These are phyloP conservation scores for Quercus alba DNA, from an alignment of 306 rosid species.

Conservation along the genomic window DNA sequence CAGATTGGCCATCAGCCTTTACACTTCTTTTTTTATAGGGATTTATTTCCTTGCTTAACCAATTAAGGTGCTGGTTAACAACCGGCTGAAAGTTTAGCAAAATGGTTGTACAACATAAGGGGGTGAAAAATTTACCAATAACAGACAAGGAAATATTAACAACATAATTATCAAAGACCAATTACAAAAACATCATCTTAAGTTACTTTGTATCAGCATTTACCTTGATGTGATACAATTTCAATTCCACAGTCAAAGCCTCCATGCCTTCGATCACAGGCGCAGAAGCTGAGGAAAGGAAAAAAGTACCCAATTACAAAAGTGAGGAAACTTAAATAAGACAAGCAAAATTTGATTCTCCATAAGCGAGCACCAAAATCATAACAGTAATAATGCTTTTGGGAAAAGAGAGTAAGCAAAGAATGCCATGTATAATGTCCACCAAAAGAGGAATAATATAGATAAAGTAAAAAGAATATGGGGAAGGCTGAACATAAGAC, in stretches of 20 bases:
- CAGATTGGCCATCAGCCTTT: neutral
- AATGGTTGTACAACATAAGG: neutral
- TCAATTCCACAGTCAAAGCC: slow-evolving; percentile 95
- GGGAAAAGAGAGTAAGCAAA: neutral
- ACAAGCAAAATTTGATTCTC: slow-evolving; percentile 1
- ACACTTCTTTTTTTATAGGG: neutral
- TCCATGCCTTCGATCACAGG: slow-evolving; percentile 91
- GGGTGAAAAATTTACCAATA: neutral
- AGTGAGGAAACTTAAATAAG: slow-evolving; percentile 10
- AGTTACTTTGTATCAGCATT: slow-evolving; percentile 15
- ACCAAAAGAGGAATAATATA: slow-evolving; percentile 10
- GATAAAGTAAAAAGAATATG: slow-evolving; percentile 1
- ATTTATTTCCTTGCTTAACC: no score
- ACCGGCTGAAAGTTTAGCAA: neutral
- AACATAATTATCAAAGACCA: neutral
- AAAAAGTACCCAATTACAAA: slow-evolving; percentile 4
- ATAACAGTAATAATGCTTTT: neutral
- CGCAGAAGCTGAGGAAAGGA: slow-evolving; percentile 66
- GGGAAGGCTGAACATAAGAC: slow-evolving; percentile 40
- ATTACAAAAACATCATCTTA: neutral
- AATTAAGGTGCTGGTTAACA: neutral
- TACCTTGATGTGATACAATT: slow-evolving; percentile 77
- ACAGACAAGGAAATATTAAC: neutral
- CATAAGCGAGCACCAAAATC: slow-evolving; percentile 4
- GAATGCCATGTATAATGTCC: neutral